Base-by-base conservation (phyloP, 2,329 filamentous ascomycete species). In the Alternaria arborescens region DNA sequence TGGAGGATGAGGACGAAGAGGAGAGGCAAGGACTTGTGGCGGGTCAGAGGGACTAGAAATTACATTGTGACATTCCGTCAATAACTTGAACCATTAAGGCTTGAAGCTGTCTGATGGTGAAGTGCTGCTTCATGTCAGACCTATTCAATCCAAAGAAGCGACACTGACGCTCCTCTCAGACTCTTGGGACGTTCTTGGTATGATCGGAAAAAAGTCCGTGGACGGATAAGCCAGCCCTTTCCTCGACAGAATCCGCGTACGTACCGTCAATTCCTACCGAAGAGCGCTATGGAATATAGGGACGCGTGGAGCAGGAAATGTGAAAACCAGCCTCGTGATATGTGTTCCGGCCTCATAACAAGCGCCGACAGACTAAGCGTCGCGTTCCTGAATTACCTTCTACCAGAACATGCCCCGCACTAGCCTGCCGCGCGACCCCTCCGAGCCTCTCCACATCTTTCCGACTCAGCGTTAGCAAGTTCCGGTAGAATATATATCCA, bases 1-100 rank as follows among this genome's bases (percentile, higher is more conserved):
- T 67, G 0, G 74, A 75, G 2, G 69, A 73, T 36, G 73, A 74
- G 47, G 72, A 71, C 41, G 71, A 70, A 28, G 66, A 73, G n/a
- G 71, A 72, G 22, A 60, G 66, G 8, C 62, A 75, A 38, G 55
- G 64, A 14, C 62, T 77, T 20, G 61, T 77, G 12, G 54, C 58
- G n/a, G 61, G 66, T 41, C 44, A 44, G 30, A 34, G 26, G 30
- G 38, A 52, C 20, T 52, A 51, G 36, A 36, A 50, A 4, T 11
- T 12, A 8, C 14, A 26, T 1, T 16, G 28, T 18, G 14, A 48
- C 18, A 10, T 14, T 34, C 22, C 12, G 11, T 34, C 12, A 7
- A 16, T 5, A 18, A 18, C 4, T 12, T 7, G 6, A 20, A 6
- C 18, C 3, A 47, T 32, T 4, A 14, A 16, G 32, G 26, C 44